These are phyloP conservation scores for Ustilago bromivora DNA, from an alignment of 1,284 basidiomycete genomes.

Conservation along the genomic window DNA sequence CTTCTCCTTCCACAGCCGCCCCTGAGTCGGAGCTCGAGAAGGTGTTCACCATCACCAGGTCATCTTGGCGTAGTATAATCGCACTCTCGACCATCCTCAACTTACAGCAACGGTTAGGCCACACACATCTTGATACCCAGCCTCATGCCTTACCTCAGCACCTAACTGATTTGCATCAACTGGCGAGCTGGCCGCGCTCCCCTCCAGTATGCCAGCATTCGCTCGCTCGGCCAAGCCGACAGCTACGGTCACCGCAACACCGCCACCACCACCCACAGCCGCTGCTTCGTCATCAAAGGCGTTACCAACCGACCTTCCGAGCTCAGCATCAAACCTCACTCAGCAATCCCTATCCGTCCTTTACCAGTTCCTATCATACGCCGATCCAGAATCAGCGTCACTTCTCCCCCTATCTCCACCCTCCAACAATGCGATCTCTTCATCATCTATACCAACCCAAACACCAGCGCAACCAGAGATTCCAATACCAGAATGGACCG, in stretches of 20 bases:
- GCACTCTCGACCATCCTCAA: background rate
- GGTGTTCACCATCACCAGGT: no score
- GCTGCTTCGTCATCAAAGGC: constrained; percentile 11
- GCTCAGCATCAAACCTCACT: constrained; percentile 33
- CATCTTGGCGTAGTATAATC: background rate
- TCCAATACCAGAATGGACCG: constrained; percentile 54
- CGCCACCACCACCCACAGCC: background rate
- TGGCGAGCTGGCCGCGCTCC: background rate
- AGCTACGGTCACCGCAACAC: background rate
- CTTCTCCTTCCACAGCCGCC: no score
- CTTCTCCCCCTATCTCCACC: constrained; percentile 20
- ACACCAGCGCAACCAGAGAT: constrained; percentile 25
- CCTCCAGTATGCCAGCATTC: constrained; percentile 22
- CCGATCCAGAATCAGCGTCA: constrained; percentile 39
- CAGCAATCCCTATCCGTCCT: constrained; percentile 39
- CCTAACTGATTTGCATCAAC: background rate
- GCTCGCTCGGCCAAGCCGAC: constrained; percentile 22
- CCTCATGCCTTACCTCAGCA: constrained; percentile 9
- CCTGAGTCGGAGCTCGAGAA: background rate
- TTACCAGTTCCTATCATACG: constrained; percentile 46
- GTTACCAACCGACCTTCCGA: background rate
- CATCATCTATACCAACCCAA: constrained; percentile 23
- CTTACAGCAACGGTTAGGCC: background rate
- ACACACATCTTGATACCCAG: background rate
- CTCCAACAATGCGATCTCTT: constrained; percentile 8